Evolutionary conservation across 176 grass and related monocot species (phyloP), one percentile per base, ranked within the genome.

Genomic region (Phragmites australis): DNA sequence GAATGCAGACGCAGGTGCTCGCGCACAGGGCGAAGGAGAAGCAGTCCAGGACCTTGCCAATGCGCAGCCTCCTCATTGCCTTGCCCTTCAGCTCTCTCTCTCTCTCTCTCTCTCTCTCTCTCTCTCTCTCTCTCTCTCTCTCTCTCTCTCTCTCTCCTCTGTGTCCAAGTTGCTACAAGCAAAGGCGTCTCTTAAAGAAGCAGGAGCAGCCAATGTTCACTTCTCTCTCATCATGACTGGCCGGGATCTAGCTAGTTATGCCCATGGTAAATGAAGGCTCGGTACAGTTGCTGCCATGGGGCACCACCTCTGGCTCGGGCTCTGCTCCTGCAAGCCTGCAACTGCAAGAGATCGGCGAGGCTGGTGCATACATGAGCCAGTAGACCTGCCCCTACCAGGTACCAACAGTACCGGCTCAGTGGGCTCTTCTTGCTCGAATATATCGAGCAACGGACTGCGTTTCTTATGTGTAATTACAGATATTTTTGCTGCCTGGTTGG

Each of bases 41-140:
- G 77, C 87, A 81, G 37, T 58, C 64, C 22, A 89, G 55, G 45
- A 85, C 29, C 72, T 59, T 81, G 71, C 87, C 76, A 9, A 85
- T 48, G 63, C 77, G 46, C 32, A 80, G 82, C 87, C 77, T 57
- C 77, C 77, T 85, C 87, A 89, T 81, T 23, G 62, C 59, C 18
- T 27, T 23, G 16, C n/a, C 30, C 6, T 17, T 45, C 6, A 9
- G 9, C 53, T 31, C 0, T 1, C 70, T 67, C 45, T 0, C 49
- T 9, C 56, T 1, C 46, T 2, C 26, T 27, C 41, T 21, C 39
- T 16, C 41, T 9, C 51, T 2, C 54, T 32, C 45, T 13, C 14
- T 25, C 19, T 10, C 29, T 54, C 30, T 13, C 71, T 40, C 46
- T 6, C 26, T 37, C 18, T 42, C 9, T 21, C 14, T 0, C 4